Conservation (phyloP, 805 yeast genomes). For the Ogataea paradorogensis region DNA sequence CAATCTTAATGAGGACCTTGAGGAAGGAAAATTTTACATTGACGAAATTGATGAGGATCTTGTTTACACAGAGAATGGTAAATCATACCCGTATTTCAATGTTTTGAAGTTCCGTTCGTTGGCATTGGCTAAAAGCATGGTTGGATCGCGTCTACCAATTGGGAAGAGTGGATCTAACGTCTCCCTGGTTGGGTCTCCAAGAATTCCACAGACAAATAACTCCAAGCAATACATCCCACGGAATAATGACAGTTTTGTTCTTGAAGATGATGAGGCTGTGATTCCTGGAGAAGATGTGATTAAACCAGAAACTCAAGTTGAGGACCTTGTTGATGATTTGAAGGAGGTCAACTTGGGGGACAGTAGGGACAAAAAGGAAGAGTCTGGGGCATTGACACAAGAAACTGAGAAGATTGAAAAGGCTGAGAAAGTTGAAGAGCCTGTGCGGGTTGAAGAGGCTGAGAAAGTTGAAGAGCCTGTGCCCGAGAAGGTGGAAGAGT, state of each 20-base stretch:
- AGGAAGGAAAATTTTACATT: constrained; percentile 74
- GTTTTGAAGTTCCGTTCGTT: constrained; percentile 67
- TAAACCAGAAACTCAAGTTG: constrained; percentile 5
- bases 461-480: not conserved
- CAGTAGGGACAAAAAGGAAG: not conserved
- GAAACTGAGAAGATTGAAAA: not conserved
- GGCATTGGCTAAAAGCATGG: constrained; percentile 21
- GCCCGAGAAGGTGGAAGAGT: no score
- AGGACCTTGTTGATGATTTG: constrained; percentile 2
- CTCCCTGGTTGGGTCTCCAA: constrained; percentile 33
- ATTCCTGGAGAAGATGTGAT: constrained; percentile 16
- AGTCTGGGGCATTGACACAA: not conserved
- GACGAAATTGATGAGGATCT: constrained; percentile 65
- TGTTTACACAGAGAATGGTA: constrained; percentile 27
- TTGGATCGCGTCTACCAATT: constrained; percentile 16
- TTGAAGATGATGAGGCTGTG: constrained; percentile 27
- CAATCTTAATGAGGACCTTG: constrained; percentile 82
- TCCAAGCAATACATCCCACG: constrained; percentile 30
- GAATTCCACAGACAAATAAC: constrained; percentile 16
- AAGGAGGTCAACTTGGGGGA: constrained; percentile 6
- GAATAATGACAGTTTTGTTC: constrained; percentile 28
- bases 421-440: not conserved
- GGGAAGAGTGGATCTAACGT: constrained; percentile 18
- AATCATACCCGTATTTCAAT: constrained; percentile 62
- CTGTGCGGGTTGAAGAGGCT: not conserved